A percentile compares a stretch with the other conserved stretches of the same genome.
These are phyloP conservation scores for Solioccasus polychromus DNA, from an alignment of 768 basidiomycete species.

Conservation along the genomic window DNA sequence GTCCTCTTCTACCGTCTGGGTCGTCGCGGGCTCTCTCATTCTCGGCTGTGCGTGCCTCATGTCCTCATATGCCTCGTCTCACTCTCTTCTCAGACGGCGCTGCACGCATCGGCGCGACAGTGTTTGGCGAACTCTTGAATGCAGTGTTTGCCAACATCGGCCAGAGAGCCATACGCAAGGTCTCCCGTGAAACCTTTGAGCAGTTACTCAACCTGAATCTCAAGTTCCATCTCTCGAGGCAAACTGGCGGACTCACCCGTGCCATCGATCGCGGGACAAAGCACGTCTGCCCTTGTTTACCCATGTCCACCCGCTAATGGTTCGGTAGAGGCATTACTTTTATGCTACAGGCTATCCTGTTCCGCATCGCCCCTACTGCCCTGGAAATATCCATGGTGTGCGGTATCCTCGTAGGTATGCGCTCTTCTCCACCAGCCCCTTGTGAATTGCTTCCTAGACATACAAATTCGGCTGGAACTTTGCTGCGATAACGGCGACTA, in stretches of 20 bases:
- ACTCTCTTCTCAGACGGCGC: conserved; percentile 64
- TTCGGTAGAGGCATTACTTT: conserved; percentile 87
- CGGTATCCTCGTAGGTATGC: conserved; percentile 78
- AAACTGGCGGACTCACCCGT: conserved; percentile 93
- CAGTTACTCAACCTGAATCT: conserved; percentile 90
- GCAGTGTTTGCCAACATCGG: conserved; percentile 96
- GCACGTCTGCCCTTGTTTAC: conserved; percentile 39
- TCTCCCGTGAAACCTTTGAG: conserved; percentile 93
- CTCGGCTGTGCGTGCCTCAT: conserved; percentile 74
- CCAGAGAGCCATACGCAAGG: conserved; percentile 90
- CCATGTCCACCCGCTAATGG: background rate
- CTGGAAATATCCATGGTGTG: conserved; percentile 96
- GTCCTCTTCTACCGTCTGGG: conserved; percentile 76
- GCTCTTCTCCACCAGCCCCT: background rate
- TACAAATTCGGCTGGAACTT: conserved; percentile 99
- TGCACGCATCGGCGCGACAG: conserved; percentile 83
- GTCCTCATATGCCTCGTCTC: background rate
- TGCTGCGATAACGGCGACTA: conserved; percentile 81
- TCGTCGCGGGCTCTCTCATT: conserved; percentile 86
- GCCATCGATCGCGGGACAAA: conserved; percentile 98
- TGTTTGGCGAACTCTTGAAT: conserved; percentile 90
- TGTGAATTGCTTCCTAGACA: conserved; percentile 49
- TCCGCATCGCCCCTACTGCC: conserved; percentile 94
- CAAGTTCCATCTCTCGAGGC: conserved; percentile 87
- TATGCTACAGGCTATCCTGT: conserved; percentile 87